phyloP scores from a whole-genome alignment of 352 stramenopile species.

The Phytopythium helicoides region DNA sequence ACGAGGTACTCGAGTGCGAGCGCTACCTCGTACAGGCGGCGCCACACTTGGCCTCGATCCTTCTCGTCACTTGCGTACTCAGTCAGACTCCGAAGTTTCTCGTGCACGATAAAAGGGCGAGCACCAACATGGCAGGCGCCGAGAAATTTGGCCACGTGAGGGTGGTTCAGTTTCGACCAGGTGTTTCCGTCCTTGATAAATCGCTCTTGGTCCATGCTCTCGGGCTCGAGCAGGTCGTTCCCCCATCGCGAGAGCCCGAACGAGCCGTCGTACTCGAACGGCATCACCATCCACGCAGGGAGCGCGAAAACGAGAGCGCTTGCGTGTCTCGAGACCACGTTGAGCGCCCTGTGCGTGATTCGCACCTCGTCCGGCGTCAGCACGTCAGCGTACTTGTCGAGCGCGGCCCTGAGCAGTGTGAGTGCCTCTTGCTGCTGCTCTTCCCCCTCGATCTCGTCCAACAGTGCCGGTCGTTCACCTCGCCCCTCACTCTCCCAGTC shows the following conservation, averaged over 20 bases:
- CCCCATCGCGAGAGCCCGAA: neutral
- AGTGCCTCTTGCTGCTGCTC: neutral
- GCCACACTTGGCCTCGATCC: constrained; percentile 4
- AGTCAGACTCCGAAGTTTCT: constrained; percentile 3
- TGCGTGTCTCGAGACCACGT: too few species aligned
- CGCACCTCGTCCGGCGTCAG: neutral
- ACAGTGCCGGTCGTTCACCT: too few species aligned
- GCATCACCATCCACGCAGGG: neutral
- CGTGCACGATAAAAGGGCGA: constrained; percentile 20
- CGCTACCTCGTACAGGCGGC: constrained; percentile 20
- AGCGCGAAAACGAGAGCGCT: too few species aligned
- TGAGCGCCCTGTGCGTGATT: too few species aligned
- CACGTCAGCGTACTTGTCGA: neutral
- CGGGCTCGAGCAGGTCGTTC: neutral
- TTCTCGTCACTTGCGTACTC: neutral
- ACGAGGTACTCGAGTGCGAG: constrained; percentile 23
- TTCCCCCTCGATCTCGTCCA: too few species aligned
- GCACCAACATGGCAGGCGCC: constrained; percentile 23
- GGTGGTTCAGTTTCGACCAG: constrained; percentile 24
- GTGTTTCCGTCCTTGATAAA: neutral
- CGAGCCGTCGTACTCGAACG: too few species aligned
- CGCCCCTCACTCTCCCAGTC: too few species aligned
- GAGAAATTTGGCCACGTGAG: constrained; percentile 24
- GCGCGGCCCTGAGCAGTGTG: neutral
- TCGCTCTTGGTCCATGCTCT: neutral